These are phyloP conservation scores for Laguncularia racemosa DNA, from an alignment of 345 rosid genomes.

Conservation along the genomic window DNA sequence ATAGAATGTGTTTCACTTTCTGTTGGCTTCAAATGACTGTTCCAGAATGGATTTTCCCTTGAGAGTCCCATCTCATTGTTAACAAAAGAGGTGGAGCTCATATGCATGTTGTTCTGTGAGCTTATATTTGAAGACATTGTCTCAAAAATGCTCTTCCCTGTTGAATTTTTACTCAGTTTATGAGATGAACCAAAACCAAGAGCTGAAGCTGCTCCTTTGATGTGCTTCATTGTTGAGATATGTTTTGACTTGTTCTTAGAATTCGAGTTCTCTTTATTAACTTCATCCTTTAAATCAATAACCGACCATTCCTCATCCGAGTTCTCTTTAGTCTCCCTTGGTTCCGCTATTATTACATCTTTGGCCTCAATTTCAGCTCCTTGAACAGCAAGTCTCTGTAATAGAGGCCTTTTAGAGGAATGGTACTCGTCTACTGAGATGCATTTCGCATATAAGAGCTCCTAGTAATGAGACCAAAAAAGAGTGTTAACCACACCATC, in stretches of 20 bases:
- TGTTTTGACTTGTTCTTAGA: slow-evolving; percentile 33
- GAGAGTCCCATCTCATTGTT: slow-evolving; percentile 6
- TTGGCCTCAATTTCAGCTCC: slow-evolving; percentile 64
- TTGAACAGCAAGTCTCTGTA: slow-evolving; percentile 62
- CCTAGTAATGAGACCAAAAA: slow-evolving; percentile 22
- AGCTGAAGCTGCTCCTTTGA: slow-evolving; percentile 58
- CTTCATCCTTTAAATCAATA: slow-evolving; percentile 59
- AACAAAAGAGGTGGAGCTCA: background rate
- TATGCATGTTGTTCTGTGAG: background rate
- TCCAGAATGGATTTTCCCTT: slow-evolving; percentile 41
- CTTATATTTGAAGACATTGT: slow-evolving; percentile 4
- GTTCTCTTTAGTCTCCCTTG: slow-evolving; percentile 25
- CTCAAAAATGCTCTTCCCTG: slow-evolving; percentile 45
- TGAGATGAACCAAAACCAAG: slow-evolving; percentile 37
- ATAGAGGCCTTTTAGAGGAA: slow-evolving; percentile 62
- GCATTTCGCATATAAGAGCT: slow-evolving; percentile 62
- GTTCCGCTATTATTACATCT: slow-evolving; percentile 34
- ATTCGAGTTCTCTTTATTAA: slow-evolving; percentile 21
- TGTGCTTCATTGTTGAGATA: slow-evolving; percentile 39
- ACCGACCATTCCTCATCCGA: slow-evolving; percentile 62
- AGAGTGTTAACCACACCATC: background rate
- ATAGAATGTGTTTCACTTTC: slow-evolving; percentile 41
- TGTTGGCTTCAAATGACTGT: slow-evolving; percentile 18
- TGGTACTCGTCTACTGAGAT: slow-evolving; percentile 62
- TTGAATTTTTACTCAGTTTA: slow-evolving; percentile 29